These are phyloP conservation scores for Alnus glutinosa DNA, from an alignment of 306 rosid species.

Conservation along the genomic window DNA sequence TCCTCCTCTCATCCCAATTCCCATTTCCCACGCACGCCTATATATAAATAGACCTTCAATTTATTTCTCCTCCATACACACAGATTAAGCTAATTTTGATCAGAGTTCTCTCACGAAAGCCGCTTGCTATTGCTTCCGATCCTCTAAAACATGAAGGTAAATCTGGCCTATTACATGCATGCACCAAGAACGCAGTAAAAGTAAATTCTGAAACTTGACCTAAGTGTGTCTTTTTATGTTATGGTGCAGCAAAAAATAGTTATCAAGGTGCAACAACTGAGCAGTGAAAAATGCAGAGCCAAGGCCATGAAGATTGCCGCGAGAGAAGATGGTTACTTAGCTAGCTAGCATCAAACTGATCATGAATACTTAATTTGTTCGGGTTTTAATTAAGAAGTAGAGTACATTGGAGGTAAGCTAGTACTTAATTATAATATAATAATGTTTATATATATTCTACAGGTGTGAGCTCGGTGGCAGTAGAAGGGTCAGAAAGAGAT, in stretches of 20 bases:
- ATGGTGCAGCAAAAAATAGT: slow-evolving; percentile 40
- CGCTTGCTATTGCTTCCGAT: background rate
- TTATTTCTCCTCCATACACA: background rate
- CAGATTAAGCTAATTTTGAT: background rate
- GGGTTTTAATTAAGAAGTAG: background rate
- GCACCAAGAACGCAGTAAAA: background rate
- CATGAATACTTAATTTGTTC: background rate
- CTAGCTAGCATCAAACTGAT: background rate
- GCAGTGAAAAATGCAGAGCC: slow-evolving; percentile 30
- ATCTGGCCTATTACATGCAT: too few relatives aligned
- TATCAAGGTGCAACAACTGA: slow-evolving; percentile 17
- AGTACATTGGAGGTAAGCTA: too few relatives aligned
- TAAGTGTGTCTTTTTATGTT: background rate
- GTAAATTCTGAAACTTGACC: background rate
- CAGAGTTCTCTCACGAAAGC: background rate
- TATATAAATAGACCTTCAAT: background rate
- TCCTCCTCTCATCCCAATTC: too few relatives aligned
- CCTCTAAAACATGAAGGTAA: background rate
- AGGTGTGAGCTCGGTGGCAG: slow-evolving; percentile 41
- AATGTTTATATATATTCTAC: background rate
- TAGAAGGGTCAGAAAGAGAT: slow-evolving; percentile 32
- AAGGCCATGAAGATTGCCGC: slow-evolving; percentile 43
- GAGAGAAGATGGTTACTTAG: background rate
- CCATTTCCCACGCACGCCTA: too few relatives aligned
- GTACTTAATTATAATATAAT: too few relatives aligned